A percentile compares a stretch with the other conserved stretches of the same genome.
These are phyloP conservation scores for Senna tora DNA, from an alignment of 306 rosid genomes.

Conservation along the genomic window DNA sequence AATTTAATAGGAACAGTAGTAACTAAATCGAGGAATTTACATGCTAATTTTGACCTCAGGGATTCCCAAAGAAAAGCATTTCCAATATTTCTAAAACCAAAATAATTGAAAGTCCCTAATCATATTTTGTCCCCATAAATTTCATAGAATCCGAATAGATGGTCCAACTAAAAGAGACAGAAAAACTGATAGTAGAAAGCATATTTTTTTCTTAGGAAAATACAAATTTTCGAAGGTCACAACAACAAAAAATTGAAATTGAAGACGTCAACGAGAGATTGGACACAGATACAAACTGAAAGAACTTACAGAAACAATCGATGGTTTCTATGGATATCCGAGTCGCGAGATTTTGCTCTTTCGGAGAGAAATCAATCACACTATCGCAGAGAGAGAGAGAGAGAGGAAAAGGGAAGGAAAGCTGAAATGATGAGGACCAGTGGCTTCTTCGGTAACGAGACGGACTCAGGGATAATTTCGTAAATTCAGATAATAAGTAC, in stretches of 20 bases:
- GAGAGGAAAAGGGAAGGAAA: background rate
- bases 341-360: constrained; percentile 27
- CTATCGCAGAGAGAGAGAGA: background rate
- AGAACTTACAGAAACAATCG: constrained; percentile 49
- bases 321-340: constrained; percentile 20
- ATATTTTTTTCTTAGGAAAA: background rate
- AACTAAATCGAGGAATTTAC: constrained; percentile 11
- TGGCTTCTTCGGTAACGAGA: background rate
- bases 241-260: no score
- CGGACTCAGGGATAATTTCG: background rate
- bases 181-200: background rate
- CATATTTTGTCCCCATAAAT: constrained; percentile 4
- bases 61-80: background rate
- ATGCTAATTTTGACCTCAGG: constrained; percentile 14
- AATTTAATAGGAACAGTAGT: constrained; percentile 4
- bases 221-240: constrained; percentile 5
- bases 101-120: background rate
- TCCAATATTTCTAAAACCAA: background rate
- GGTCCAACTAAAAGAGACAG: background rate
- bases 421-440: background rate
- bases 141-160: constrained; percentile 20
- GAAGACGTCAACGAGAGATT: constrained; percentile 5
- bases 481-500: background rate
- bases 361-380: constrained; percentile 29
- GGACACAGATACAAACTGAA: constrained; percentile 6